Evolutionary conservation across 2,329 filamentous ascomycete genomes (phyloP).

Genomic region (Beauveria varroae): DNA sequence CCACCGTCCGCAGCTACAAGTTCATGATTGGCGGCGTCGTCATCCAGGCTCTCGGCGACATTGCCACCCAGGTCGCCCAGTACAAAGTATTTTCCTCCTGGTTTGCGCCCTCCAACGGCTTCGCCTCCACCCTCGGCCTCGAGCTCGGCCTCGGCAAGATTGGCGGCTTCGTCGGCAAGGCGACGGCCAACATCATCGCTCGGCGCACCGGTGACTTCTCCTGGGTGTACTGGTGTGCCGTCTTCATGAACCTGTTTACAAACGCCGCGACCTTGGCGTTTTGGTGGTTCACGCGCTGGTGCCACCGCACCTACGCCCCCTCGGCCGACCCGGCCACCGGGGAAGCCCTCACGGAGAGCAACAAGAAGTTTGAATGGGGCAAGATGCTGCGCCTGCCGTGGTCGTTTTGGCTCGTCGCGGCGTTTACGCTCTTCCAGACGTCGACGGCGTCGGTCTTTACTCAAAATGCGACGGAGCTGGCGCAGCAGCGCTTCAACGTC

Average conservation of each 20-base stretch:
- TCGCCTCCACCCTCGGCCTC: conserved; percentile 53
- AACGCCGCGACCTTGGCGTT: conserved; percentile 46
- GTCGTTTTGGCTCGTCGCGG: conserved; percentile 49
- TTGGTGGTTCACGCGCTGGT: conserved; percentile 47
- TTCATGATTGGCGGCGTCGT: conserved; percentile 54
- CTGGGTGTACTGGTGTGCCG: conserved; percentile 55
- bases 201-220: conserved; percentile 50
- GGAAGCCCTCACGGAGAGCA: conserved; percentile 52
- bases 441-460: conserved; percentile 46
- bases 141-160: conserved; percentile 55
- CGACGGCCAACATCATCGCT: conserved; percentile 52
- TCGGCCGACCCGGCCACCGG: conserved; percentile 48
- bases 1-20: conserved; percentile 46
- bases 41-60: conserved; percentile 51
- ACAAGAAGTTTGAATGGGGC: conserved; percentile 46
- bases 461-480: conserved; percentile 53
- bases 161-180: conserved; percentile 52
- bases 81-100: conserved; percentile 60
- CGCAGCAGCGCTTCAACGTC: conserved; percentile 51
- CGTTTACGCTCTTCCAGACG: conserved; percentile 52
- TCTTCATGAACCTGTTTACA: conserved; percentile 58
- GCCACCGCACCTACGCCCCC: conserved; percentile 37
- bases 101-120: conserved; percentile 55
- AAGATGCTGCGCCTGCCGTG: conserved; percentile 53
- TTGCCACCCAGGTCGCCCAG: conserved; percentile 56